Evolutionary conservation across 2,329 filamentous ascomycete genomes (phyloP).

Genomic region (Aspergillus sp.): DNA sequence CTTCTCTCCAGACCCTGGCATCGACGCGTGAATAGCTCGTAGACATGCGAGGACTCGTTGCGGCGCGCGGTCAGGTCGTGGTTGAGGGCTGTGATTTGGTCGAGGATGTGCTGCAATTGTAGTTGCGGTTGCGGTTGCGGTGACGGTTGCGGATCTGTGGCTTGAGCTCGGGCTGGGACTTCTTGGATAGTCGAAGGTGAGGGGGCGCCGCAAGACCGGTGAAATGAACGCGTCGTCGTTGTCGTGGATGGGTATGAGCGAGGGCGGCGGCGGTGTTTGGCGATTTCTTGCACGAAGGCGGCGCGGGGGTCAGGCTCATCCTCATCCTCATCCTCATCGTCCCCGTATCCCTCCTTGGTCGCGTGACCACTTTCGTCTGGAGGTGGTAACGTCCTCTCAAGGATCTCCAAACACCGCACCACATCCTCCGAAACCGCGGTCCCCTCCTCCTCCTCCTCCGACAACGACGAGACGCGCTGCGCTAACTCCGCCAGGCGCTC

Average conservation of each 20-base stretch:
- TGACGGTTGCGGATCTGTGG: neutral
- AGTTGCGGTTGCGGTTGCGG: conserved; percentile 4
- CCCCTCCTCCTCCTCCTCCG: conserved; percentile 17
- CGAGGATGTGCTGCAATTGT: conserved; percentile 16
- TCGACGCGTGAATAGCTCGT: conserved; percentile 51
- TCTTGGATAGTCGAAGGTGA: neutral
- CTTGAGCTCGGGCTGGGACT: neutral
- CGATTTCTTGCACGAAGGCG: conserved; percentile 12
- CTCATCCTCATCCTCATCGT: conserved; percentile 4
- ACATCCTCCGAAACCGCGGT: conserved; percentile 16
- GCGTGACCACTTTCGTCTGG: neutral
- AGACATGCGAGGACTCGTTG: conserved; percentile 47
- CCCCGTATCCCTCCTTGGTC: neutral
- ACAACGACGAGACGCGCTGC: conserved; percentile 1
- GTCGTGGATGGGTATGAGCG: too few species aligned
- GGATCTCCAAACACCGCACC: conserved; percentile 30
- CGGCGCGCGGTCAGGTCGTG: conserved; percentile 20
- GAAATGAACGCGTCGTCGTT: too few species aligned
- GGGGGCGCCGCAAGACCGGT: too few species aligned
- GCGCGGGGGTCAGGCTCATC: conserved; percentile 12
- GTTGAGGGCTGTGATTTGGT: conserved; percentile 19
- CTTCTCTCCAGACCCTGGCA: conserved; percentile 51
- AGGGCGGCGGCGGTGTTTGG: conserved; percentile 9
- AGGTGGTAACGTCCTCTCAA: conserved; percentile 23
- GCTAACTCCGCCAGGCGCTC: neutral